phyloP scores from a whole-genome alignment of 139 green algal species.

The Ettlia oleoabundans region DNA sequence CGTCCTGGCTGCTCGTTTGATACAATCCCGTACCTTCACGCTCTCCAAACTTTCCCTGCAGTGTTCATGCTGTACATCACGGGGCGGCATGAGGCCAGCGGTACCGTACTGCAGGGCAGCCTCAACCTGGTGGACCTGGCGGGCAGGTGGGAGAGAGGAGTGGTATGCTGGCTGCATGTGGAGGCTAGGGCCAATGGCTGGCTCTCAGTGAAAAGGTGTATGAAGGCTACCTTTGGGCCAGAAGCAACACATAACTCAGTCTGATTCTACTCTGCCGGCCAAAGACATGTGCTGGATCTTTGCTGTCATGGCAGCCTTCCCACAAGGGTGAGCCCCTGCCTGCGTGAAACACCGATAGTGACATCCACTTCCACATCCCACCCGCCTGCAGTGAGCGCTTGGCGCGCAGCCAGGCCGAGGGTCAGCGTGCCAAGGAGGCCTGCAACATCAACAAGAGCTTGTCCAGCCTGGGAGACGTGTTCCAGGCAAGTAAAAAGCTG shows the following conservation, averaged over 20 bases:
- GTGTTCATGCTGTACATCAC: constrained; percentile 98
- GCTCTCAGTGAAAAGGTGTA: no score
- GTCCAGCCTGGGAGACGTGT: constrained; percentile 87
- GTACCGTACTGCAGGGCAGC: constrained; percentile 72
- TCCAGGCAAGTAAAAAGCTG: no score
- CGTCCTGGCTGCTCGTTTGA: neutral
- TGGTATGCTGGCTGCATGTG: neutral
- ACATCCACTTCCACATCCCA: no score
- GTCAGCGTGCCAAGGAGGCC: constrained; percentile 86
- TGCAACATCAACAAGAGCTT: constrained; percentile 96
- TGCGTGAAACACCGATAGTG: no score
- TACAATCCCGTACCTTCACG: neutral
- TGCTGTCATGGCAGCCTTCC: no score
- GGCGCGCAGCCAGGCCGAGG: constrained; percentile 76
- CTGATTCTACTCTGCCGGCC: no score
- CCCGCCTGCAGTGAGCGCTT: constrained; percentile 78
- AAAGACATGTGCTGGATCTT: no score
- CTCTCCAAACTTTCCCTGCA: neutral
- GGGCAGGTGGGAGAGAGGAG: constrained; percentile 63
- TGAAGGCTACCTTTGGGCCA: no score
- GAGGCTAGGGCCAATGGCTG: no score
- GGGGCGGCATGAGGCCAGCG: constrained; percentile 74
- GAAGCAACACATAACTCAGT: no score
- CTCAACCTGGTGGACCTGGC: constrained; percentile 96
- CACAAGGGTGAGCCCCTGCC: neutral